A percentile compares a stretch with the other conserved stretches of the same genome.
phyloP scores from a whole-genome alignment of 257 asterid species.

The Hygrophila difformis region DNA sequence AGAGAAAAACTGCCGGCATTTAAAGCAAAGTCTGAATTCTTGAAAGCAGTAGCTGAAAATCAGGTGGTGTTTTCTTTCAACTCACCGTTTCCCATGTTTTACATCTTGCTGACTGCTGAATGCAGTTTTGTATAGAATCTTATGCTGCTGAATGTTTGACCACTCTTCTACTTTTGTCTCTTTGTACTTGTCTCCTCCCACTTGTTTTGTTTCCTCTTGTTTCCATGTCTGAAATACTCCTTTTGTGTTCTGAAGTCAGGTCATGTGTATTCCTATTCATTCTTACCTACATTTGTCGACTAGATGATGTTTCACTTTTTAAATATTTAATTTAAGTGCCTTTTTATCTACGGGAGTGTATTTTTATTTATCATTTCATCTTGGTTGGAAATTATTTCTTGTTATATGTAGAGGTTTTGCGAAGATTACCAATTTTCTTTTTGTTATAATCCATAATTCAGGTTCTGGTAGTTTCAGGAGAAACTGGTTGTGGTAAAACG shows the following conservation, averaged over 20 bases:
- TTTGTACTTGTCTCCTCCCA: constrained; percentile 2
- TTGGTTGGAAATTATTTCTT: background rate
- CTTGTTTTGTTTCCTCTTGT: background rate
- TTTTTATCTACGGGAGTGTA: background rate
- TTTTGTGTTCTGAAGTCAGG: background rate
- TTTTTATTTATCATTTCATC: background rate
- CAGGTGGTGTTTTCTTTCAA: constrained; percentile 45
- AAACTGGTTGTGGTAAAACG: constrained; percentile 98
- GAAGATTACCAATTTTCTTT: constrained; percentile 4
- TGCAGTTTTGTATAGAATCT: background rate
- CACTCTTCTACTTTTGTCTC: background rate
- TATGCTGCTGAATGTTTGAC: constrained; percentile 4
- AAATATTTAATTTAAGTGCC: background rate
- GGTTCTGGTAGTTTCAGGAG: constrained; percentile 97
- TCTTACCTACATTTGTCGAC: background rate
- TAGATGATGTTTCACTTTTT: constrained; percentile 7
- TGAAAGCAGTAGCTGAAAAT: constrained; percentile 72
- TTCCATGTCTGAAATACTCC: background rate
- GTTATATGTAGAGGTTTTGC: constrained; percentile 4
- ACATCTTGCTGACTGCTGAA: constrained; percentile 3
- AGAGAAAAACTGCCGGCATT: constrained; percentile 88
- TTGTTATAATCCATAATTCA: constrained; percentile 21
- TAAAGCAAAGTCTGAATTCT: constrained; percentile 63
- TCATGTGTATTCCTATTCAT: too few species aligned
- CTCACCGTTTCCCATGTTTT: background rate